Percentiles rank a stretch among this genome's conserved stretches.
Evolutionary conservation across 164 flowering plant species (phyloP).

Genomic region (Magnolia changhungtana): DNA sequence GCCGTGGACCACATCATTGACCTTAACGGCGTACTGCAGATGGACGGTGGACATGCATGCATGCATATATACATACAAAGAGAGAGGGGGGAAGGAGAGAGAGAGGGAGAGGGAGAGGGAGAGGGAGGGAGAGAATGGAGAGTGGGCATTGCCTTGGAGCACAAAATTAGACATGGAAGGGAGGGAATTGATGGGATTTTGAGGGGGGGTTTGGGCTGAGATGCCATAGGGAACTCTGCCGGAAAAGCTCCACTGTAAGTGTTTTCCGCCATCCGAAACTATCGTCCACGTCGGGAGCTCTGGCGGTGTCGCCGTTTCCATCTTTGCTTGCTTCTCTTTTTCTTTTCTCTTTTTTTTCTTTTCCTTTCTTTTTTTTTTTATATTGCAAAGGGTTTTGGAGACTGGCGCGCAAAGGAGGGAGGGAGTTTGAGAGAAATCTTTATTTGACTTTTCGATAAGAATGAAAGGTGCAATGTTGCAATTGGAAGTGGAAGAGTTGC

Average conservation of each 20-base stretch:
- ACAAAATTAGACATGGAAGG: slow-evolving; percentile 74
- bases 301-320: slow-evolving; percentile 1
- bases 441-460: too few species aligned
- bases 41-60: background rate
- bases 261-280: slow-evolving; percentile 44
- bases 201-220: slow-evolving; percentile 5
- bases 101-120: background rate
- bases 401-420: too few species aligned
- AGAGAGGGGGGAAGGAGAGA: background rate
- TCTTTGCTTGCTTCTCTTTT: too few species aligned
- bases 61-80: background rate
- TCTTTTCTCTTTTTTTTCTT: too few species aligned
- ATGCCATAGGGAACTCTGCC: slow-evolving; percentile 10
- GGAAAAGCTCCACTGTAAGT: slow-evolving; percentile 53
- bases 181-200: slow-evolving; percentile 26
- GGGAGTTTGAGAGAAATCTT: too few species aligned
- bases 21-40: slow-evolving; percentile 9
- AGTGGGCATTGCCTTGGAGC: slow-evolving; percentile 41
- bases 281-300: slow-evolving; percentile 67
- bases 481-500: too few species aligned
- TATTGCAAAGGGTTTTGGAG: too few species aligned
- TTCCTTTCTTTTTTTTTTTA: too few species aligned
- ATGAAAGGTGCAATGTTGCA: too few species aligned
- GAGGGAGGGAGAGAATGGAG: background rate
- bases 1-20: background rate